Evolutionary conservation across 1,139 yeast genomes (phyloP), one percentile per base, ranked within the genome.

Genomic region (Yamadazyma triangularis): DNA sequence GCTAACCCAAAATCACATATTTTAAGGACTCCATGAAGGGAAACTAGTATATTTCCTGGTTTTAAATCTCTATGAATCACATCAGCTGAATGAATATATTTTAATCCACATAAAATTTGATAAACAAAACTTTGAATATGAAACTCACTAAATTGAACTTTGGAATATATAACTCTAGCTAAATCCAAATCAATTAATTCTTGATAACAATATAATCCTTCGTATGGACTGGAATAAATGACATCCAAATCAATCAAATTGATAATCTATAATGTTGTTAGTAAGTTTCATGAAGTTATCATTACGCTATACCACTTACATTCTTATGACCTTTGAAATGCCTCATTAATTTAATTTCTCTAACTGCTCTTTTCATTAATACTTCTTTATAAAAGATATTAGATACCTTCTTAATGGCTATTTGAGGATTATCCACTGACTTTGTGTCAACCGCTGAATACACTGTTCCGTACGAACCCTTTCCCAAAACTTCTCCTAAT

Each of bases 1-100:
- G 96, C 95, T 30, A 88, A 62, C 0, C 95, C 96, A 63, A 86
- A 86, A 55, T 86, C 95, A 51, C 95, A 84, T 10, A 86, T 83
- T 51, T 86, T 86, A 27, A 86, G 55, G 8, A 60, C 64, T 0
- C 96, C 95, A 33, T 75, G 76, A 2, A 73, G 53, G 5, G 85
- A 77, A n/a, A 86, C 84, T 32, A 86, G 62, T 12, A 86, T 77
- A 50, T 86, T 86, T 0, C 93, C 89, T 0, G 95, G 96, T 51
- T 86, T 86, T 41, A 86, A 66, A 51, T 86, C 95, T 30, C 95
- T 65, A 52, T 86, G 96, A 28, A 86, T 79, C 4, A 86, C 91
- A 41, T 78, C 82, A 2, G 93, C 95, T 8, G 91, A 77, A 52
- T 86, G 96, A 34, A 86, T 81, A 49, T 84, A 86, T 50, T 82